Percentiles rank a stretch among this genome's conserved stretches.
Evolutionary conservation across 139 green algal species (phyloP).

Genomic region (Volvox reticuliferus): DNA sequence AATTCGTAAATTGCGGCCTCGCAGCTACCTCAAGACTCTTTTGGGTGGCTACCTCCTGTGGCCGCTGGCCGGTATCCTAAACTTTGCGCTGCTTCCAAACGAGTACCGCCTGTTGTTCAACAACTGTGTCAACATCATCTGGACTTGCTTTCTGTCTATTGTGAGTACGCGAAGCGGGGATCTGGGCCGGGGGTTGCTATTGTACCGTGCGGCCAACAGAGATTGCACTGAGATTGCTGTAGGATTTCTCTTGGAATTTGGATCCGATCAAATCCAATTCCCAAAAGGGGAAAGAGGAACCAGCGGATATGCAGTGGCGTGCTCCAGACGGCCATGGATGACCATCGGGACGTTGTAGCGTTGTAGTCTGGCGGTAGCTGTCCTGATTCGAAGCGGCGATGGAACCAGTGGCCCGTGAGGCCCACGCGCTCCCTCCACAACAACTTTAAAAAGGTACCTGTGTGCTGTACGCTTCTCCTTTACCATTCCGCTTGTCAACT

Average conservation of each 20-base stretch:
- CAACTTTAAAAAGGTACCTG: too few species aligned
- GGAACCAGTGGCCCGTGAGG: background rate
- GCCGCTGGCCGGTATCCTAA: constrained; percentile 69
- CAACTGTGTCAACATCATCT: constrained; percentile 60
- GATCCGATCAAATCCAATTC: background rate
- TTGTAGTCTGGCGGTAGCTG: too few species aligned
- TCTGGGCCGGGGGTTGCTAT: background rate
- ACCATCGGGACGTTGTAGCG: too few species aligned
- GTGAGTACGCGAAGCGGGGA: constrained; percentile 29
- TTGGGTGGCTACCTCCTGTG: constrained; percentile 68
- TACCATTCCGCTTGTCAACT: too few species aligned
- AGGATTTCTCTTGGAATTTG: background rate
- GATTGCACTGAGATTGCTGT: background rate
- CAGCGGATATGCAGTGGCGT: too few species aligned
- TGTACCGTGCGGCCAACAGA: background rate
- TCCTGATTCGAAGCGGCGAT: background rate
- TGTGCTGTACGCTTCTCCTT: too few species aligned
- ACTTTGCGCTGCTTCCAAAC: constrained; percentile 71
- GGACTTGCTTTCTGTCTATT: constrained; percentile 49
- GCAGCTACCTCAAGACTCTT: constrained; percentile 59
- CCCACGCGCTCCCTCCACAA: too few species aligned
- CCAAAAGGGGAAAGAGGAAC: background rate
- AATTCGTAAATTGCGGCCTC: too few species aligned
- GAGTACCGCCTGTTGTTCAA: constrained; percentile 70
- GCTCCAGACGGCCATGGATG: too few species aligned